phyloP scores from a whole-genome alignment of 2,329 filamentous ascomycete genomes.

The Pyricularia sp. region DNA sequence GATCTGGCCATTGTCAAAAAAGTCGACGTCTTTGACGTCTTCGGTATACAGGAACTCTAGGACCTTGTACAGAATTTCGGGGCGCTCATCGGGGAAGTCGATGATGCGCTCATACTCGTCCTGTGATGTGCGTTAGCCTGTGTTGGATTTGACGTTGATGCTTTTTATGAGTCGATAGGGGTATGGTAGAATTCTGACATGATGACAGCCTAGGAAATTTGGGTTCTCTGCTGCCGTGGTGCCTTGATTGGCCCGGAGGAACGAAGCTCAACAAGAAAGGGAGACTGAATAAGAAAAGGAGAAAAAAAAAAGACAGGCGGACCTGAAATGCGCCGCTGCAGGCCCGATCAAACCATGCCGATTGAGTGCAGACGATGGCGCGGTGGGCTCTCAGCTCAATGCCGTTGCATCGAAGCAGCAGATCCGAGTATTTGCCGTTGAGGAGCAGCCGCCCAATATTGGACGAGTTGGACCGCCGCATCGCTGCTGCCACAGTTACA shows the following conservation, averaged over 20 bases:
- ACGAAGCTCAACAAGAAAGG: not conserved
- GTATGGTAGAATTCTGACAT: not conserved
- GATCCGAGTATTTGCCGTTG: conserved; percentile 19
- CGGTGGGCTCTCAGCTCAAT: conserved; percentile 22
- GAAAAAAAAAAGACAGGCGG: not conserved
- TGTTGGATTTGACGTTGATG: not conserved
- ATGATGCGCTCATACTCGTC: conserved; percentile 8
- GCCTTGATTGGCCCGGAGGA: not conserved
- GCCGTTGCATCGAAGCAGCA: conserved; percentile 20
- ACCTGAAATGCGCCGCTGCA: conserved; percentile 19
- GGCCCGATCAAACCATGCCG: conserved; percentile 20
- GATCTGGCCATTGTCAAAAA: conserved; percentile 1
- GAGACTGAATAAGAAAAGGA: not conserved
- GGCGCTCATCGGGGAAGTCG: conserved; percentile 20
- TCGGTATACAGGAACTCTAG: conserved; percentile 21
- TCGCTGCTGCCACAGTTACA: not conserved
- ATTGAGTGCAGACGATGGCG: conserved; percentile 24
- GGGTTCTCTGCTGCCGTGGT: not conserved
- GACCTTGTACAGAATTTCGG: conserved; percentile 15
- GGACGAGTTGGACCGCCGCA: conserved; percentile 4
- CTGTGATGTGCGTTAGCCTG: not conserved
- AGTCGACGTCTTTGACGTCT: conserved; percentile 5
- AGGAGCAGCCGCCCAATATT: conserved; percentile 2
- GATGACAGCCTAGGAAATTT: not conserved
- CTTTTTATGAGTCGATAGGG: not conserved